Conservation (phyloP, 345 rosid species). For the Cardamine occulta region DNA sequence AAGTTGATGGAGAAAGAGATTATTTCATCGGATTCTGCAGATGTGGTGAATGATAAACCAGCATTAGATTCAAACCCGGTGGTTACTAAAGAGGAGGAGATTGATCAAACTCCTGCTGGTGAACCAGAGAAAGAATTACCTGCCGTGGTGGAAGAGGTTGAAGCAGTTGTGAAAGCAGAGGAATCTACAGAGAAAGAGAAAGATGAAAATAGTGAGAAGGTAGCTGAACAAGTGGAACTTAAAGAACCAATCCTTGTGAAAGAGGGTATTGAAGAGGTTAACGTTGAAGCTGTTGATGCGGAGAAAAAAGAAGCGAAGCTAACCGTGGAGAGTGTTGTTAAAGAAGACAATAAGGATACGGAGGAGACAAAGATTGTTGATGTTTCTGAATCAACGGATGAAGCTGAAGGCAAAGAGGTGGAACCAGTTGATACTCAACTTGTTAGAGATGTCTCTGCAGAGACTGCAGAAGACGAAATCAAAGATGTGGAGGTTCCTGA, state of each 20-base stretch:
- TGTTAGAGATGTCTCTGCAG: conserved; percentile 30
- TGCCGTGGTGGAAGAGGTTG: conserved; percentile 25
- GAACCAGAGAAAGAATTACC: conserved; percentile 34
- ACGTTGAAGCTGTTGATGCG: neutral
- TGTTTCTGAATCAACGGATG: conserved; percentile 25
- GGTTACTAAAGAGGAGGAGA: conserved; percentile 14
- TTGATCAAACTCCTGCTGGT: conserved; percentile 18
- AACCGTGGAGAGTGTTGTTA: conserved; percentile 13
- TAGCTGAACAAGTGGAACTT: conserved; percentile 32
- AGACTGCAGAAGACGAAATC: conserved; percentile 21
- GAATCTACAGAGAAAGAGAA: conserved; percentile 27
- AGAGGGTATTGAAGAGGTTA: conserved; percentile 10
- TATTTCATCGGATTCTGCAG: conserved; percentile 9
- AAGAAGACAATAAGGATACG: conserved; percentile 25
- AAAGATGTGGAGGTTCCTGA: conserved; percentile 31
- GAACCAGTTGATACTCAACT: conserved; percentile 36
- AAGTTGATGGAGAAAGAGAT: conserved; percentile 41
- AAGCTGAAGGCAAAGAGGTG: conserved; percentile 23
- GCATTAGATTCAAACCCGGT: conserved; percentile 15
- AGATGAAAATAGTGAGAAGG: conserved; percentile 36
- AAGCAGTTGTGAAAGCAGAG: conserved; percentile 34
- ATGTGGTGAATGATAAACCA: conserved; percentile 27
- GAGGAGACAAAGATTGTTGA: conserved; percentile 27
- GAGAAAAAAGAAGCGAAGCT: conserved; percentile 30
- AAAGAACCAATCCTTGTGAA: conserved; percentile 27